Conservation (phyloP, 495 filamentous ascomycete genomes). For the Poronia punctata region DNA sequence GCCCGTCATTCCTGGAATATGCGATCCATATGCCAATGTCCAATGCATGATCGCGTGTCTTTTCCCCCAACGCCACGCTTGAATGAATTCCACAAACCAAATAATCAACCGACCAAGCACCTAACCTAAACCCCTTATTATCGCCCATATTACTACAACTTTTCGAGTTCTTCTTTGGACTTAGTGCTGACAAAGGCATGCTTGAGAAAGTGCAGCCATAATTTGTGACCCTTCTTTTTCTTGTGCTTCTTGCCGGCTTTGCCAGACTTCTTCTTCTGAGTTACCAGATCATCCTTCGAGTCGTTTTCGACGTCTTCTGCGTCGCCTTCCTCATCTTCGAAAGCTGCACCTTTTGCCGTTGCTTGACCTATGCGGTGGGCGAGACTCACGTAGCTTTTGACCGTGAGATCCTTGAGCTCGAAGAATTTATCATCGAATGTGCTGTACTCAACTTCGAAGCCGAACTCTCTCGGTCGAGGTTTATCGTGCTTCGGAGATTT, state of each 20-base stretch:
- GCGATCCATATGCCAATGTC: too few relatives aligned
- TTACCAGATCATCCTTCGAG: constrained; percentile 15
- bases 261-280: constrained; percentile 4
- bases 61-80: too few relatives aligned
- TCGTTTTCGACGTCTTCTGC: constrained; percentile 14
- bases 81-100: too few relatives aligned
- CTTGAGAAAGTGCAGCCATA: constrained; percentile 69
- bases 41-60: too few relatives aligned
- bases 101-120: too few relatives aligned
- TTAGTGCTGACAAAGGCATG: constrained; percentile 75
- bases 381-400: constrained; percentile 69
- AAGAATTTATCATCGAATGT: constrained; percentile 70
- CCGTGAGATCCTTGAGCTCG: constrained; percentile 75
- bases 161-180: constrained; percentile 51
- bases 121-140: too few relatives aligned
- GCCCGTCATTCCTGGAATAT: too few relatives aligned
- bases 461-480: constrained; percentile 55
- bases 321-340: constrained; percentile 11
- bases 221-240: constrained; percentile 45
- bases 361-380: constrained; percentile 66
- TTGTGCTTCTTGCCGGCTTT: constrained; percentile 33
- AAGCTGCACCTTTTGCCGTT: constrained; percentile 16
- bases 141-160: constrained; percentile 17
- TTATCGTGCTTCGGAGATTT: constrained; percentile 43
- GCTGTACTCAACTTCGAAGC: constrained; percentile 80